Evolutionary conservation across 164 flowering plant genomes (phyloP), one percentile per base, ranked within the genome.

Genomic region (Magnolia kwangsiensis): DNA sequence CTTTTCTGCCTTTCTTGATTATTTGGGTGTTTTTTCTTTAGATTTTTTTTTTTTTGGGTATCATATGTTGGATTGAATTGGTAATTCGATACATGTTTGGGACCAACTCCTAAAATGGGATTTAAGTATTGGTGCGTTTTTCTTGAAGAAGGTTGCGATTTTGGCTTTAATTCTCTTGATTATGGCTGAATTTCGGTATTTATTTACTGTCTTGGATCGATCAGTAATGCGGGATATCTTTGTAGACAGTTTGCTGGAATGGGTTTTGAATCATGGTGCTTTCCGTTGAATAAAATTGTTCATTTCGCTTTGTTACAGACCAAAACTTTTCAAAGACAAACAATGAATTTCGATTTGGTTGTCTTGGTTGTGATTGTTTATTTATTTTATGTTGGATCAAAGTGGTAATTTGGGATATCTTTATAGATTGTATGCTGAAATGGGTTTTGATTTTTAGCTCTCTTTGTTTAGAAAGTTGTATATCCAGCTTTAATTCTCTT

Each of bases 241-340:
- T n/a, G 10, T 27, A 16, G 63, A 49, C 21, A 18, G n/a, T 51
- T 23, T 50, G n/a, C 45, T 31, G 27, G 31, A 63, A 51, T 61
- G 67, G 67, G 21, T 31, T 73, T 37, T 61, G 68, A 63, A 29
- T 73, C 45, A 18, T 73, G 55, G 13, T 58, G n/a, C 51, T 29
- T 58, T 72, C 5, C 13, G 45, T 75, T 7, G n/a, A 49, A 21
- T 2, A 51, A 31, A 10, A 50, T 37, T 37, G 45, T 37, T 37
- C 5, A 2, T 37, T 37, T 37, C 6, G 45, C 45, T 37, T 37
- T 3, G 45, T 37, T 37, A 37, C 45, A 37, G 45, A 37, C 6
- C 45, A 3, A 37, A 37, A 4, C 6, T 37, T 37, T 37, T 37
- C 45, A 37, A 37, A 37, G 45, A 37, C 3, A 37, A 37, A 37